phyloP scores from a whole-genome alignment of 192 early-diverging fungal genomes.

The Coemansia sp. region DNA sequence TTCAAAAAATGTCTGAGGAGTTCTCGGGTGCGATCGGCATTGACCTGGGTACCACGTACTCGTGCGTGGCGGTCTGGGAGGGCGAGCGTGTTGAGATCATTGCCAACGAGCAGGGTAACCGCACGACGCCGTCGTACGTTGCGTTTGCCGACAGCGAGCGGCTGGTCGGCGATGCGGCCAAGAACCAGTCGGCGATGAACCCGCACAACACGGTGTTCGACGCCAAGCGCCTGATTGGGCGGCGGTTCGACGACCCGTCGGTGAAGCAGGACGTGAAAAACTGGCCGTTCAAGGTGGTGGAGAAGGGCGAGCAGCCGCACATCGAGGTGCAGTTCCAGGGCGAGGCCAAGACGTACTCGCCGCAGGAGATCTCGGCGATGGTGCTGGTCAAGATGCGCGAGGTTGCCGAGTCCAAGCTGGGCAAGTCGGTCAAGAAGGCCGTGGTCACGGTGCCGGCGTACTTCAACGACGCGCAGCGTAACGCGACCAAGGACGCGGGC shows the following conservation, averaged over 20 bases:
- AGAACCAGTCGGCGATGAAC: slow-evolving; percentile 89
- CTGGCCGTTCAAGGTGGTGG: slow-evolving; percentile 80
- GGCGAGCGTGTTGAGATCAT: slow-evolving; percentile 66
- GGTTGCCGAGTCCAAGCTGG: slow-evolving; percentile 75
- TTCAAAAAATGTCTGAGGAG: slow-evolving; percentile 33
- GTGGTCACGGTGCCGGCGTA: slow-evolving; percentile 76
- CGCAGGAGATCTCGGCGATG: slow-evolving; percentile 79
- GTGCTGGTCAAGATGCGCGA: slow-evolving; percentile 76
- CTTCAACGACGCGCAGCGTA: slow-evolving; percentile 89
- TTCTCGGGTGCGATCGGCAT: slow-evolving; percentile 80
- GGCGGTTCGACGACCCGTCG: slow-evolving; percentile 76
- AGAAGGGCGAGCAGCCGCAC: slow-evolving; percentile 64
- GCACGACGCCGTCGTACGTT: slow-evolving; percentile 83
- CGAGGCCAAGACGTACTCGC: slow-evolving; percentile 73
- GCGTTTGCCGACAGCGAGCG: slow-evolving; percentile 77
- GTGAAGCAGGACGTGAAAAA: slow-evolving; percentile 78
- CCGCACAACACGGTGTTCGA: slow-evolving; percentile 88
- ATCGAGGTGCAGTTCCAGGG: slow-evolving; percentile 82
- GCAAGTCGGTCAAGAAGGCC: slow-evolving; percentile 64
- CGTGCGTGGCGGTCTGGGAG: slow-evolving; percentile 75
- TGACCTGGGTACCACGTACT: slow-evolving; percentile 98
- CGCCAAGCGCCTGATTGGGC: slow-evolving; percentile 87
- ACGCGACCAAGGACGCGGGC: slow-evolving; percentile 90
- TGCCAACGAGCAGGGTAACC: slow-evolving; percentile 88
- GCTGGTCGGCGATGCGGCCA: slow-evolving; percentile 83